Conservation (phyloP, 2,329 filamentous ascomycete species). For the Colletotrichum sp. region DNA sequence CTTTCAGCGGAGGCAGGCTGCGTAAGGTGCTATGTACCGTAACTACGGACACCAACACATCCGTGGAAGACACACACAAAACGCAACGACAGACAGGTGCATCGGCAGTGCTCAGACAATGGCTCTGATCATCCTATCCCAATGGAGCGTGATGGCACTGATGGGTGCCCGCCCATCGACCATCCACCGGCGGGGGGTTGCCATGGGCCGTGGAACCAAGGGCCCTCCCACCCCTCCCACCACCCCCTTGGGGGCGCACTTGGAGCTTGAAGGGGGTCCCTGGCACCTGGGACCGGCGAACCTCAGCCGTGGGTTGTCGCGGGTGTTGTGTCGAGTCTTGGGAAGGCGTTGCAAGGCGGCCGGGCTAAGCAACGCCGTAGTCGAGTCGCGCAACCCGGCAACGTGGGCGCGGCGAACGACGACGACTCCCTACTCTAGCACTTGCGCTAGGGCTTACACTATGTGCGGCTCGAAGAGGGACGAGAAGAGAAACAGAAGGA, state of each 20-base stretch:
- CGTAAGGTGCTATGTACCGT: background rate
- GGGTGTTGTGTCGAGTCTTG: background rate
- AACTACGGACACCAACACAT: background rate
- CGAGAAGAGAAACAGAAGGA: background rate
- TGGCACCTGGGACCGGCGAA: background rate
- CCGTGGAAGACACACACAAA: background rate
- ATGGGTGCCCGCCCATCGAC: conserved; percentile 2
- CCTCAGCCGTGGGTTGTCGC: background rate
- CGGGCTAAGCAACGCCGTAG: background rate
- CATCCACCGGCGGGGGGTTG: background rate
- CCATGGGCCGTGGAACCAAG: background rate
- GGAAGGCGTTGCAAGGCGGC: background rate
- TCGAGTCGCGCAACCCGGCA: conserved; percentile 10
- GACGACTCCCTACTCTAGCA: conserved; percentile 2
- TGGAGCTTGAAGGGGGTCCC: background rate
- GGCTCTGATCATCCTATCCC: conserved; percentile 18
- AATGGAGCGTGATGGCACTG: conserved; percentile 11
- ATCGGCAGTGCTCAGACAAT: conserved; percentile 17
- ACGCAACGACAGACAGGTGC: background rate
- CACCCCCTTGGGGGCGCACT: background rate
- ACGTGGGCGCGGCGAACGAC: conserved; percentile 6
- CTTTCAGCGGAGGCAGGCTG: background rate
- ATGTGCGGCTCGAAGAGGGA: background rate
- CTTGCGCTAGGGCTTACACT: conserved; percentile 6
- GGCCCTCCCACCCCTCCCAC: background rate